Percentiles rank a stretch among this genome's conserved stretches.
These are phyloP conservation scores for Trichocladium antarcticum DNA, from an alignment of 495 filamentous ascomycete species.

Conservation along the genomic window DNA sequence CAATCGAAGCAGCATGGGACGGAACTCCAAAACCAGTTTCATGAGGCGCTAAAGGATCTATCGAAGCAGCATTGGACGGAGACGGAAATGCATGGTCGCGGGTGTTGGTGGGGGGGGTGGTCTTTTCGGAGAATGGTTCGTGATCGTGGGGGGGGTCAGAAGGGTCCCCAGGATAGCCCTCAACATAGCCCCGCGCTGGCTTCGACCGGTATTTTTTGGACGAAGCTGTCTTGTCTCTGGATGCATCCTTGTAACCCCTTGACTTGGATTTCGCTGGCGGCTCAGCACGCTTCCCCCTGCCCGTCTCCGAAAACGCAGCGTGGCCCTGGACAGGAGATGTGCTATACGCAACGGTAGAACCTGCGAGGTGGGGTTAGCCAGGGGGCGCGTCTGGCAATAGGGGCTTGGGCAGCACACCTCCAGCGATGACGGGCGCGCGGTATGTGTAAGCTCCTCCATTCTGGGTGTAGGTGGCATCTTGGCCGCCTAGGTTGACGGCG, in stretches of 20 bases:
- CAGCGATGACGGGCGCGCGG: background rate
- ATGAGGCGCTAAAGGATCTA: background rate
- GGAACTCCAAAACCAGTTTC: background rate
- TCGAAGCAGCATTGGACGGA: background rate
- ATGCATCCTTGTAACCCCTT: background rate
- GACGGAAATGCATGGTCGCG: background rate
- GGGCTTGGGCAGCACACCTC: background rate
- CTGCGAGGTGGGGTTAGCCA: background rate
- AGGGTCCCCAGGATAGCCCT: background rate
- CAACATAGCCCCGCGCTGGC: background rate
- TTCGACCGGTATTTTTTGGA: background rate
- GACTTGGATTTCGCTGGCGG: background rate
- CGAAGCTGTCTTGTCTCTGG: conserved; percentile 1
- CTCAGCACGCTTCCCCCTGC: conserved; percentile 1
- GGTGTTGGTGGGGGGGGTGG: too few species aligned
- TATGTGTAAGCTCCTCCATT: conserved; percentile 3
- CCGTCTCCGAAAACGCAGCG: background rate
- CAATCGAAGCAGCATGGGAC: background rate
- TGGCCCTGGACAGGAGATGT: background rate
- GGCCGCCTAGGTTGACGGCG: conserved; percentile 2
- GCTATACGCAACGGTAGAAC: background rate
- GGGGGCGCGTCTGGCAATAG: background rate
- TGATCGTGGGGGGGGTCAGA: background rate
- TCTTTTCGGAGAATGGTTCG: conserved; percentile 4
- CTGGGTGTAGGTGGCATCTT: background rate